Evolutionary conservation across 1,284 basidiomycete genomes (phyloP), one percentile per base, ranked within the genome.

Genomic region (Singerocomus inundabilis): DNA sequence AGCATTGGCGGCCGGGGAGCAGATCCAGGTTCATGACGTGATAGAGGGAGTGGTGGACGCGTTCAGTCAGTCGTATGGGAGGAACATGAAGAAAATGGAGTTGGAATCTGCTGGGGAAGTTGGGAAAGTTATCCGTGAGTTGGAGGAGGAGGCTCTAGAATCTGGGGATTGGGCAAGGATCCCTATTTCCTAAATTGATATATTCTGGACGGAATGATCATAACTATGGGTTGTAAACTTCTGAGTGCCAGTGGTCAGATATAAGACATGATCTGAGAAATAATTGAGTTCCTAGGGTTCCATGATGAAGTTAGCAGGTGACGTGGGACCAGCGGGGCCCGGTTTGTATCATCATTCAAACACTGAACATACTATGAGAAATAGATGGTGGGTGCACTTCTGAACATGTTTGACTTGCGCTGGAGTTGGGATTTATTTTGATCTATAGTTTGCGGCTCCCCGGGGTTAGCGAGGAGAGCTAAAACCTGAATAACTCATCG

Each of bases 81-180:
- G 86, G 49, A 74, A 84, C 15, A 74, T 86, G 73, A 70, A 70
- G 30, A 64, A 68, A 38, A 59, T 89, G 54, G 74, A 80, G 45
- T 38, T 76, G 31, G 66, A 63, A 5, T 59, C 69, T 1, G 76
- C 75, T 40, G 78, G 75, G 4, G 79, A 82, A 58, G 64, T 83
- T 25, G 79, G 76, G 29, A 68, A 76, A 34, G 76, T 73, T 16
- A 81, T 89, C 51, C 55, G 60, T 36, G 65, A 58, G 6, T 49
- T 80, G 41, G 80, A 82, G 56, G 57, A 66, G 42, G 74, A 74
- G 46, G 74, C 56, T 4, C 15, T 38, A 24, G 30, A 46, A 25
- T 58, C 56, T 34, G 66, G 58, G 34, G 48, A 46, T 8, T 67
- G 65, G 66, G 44, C 55, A 29, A 57, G 21, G 16, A 35, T 6